Evolutionary conservation across 164 flowering plant species (phyloP).

Genomic region (Annona cherimola): DNA sequence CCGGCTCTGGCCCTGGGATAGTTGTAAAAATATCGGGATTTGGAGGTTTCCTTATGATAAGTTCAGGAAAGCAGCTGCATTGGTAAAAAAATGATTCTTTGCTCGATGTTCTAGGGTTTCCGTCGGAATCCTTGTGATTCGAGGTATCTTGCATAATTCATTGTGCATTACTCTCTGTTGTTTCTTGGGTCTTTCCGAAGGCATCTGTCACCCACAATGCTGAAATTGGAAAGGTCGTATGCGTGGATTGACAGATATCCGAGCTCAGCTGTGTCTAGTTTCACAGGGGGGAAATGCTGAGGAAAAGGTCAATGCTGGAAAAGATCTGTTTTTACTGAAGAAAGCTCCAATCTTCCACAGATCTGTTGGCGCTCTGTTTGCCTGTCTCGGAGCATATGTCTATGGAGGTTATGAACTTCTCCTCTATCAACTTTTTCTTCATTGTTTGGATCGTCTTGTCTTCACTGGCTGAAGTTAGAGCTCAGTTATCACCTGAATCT

Average conservation of each 20-base stretch:
- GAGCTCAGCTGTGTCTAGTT: not conserved
- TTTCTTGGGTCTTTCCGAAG: not conserved
- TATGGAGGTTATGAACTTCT: slow-evolving; percentile 53
- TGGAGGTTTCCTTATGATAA: not conserved
- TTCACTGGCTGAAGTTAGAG: slow-evolving; percentile 17
- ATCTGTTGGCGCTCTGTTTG: not conserved
- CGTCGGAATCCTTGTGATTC: not conserved
- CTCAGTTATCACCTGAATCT: slow-evolving; percentile 26
- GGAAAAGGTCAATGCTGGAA: not conserved
- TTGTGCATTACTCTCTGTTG: not conserved
- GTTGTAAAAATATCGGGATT: not conserved
- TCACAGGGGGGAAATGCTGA: not conserved
- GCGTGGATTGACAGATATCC: not conserved
- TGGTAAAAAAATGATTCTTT: not conserved
- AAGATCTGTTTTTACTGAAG: not conserved
- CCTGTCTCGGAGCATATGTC: not conserved
- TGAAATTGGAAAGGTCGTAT: not conserved
- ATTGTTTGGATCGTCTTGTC: slow-evolving; percentile 14
- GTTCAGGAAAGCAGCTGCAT: not conserved
- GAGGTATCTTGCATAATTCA: not conserved
- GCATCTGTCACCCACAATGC: not conserved
- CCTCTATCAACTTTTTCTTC: slow-evolving; percentile 30
- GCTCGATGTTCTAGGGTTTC: not conserved
- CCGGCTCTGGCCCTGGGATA: not conserved
- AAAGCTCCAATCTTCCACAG: not conserved